phyloP scores from a whole-genome alignment of 2,329 filamentous ascomycete species.

The Penicillium sp. region DNA sequence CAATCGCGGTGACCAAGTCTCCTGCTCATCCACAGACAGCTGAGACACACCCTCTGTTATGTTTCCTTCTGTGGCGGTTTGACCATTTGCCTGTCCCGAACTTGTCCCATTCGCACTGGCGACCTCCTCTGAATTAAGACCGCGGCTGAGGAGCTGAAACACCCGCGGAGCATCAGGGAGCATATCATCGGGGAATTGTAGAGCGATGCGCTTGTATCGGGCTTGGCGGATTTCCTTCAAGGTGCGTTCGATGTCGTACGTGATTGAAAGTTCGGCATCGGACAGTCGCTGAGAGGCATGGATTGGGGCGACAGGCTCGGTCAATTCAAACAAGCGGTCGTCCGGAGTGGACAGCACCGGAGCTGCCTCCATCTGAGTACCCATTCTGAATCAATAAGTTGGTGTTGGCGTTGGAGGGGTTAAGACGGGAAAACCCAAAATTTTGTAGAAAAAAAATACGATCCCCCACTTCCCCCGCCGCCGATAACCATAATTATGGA shows the following conservation, averaged over 20 bases:
- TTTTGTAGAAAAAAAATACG: constrained; percentile 17
- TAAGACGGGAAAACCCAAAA: constrained; percentile 14
- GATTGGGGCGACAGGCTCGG: constrained; percentile 43
- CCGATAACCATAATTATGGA: constrained; percentile 21
- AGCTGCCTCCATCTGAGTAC: constrained; percentile 42
- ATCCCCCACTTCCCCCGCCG: constrained; percentile 36
- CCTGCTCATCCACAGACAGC: constrained; percentile 25
- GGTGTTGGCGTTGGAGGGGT: constrained; percentile 8
- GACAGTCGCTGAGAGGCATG: constrained; percentile 40
- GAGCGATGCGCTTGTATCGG: constrained; percentile 72
- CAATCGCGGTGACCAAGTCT: constrained; percentile 48
- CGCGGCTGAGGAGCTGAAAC: constrained; percentile 63
- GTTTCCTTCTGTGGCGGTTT: constrained; percentile 7
- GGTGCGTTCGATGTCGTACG: constrained; percentile 85
- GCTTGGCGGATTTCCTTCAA: constrained; percentile 71
- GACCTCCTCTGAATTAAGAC: constrained; percentile 40
- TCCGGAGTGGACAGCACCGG: constrained; percentile 65
- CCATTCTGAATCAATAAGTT: constrained; percentile 21
- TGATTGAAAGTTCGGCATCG: constrained; percentile 70
- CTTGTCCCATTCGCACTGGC: constrained; percentile 13
- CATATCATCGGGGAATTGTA: constrained; percentile 97
- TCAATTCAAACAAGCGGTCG: constrained; percentile 59
- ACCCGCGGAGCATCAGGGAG: constrained; percentile 81
- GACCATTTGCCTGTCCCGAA: constrained; percentile 13
- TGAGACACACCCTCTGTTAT: constrained; percentile 29